Conservation (phyloP, 2,329 filamentous ascomycete species). For the Botryotinia convoluta region DNA sequence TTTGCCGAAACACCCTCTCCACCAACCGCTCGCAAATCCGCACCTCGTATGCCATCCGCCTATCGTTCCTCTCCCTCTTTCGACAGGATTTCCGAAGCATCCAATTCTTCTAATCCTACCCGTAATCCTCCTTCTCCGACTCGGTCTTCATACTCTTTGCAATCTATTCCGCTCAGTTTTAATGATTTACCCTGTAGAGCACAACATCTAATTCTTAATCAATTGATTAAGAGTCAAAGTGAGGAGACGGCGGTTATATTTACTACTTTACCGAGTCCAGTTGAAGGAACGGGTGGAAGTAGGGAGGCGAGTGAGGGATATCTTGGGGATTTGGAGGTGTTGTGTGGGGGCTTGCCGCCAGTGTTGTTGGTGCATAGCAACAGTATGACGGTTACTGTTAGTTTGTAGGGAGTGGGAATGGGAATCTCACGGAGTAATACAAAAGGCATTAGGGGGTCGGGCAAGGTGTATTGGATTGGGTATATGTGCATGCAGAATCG, state of each 20-base stretch:
- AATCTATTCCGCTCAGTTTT: conserved; percentile 34
- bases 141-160: conserved; percentile 29
- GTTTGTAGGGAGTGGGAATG: conserved; percentile 4
- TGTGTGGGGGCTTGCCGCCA: conserved; percentile 26
- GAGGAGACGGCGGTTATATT: conserved; percentile 47
- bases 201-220: conserved; percentile 36
- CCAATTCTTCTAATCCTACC: conserved; percentile 42
- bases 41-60: conserved; percentile 28
- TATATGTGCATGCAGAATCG: not conserved
- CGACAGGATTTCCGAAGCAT: conserved; percentile 50
- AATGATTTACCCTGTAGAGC: conserved; percentile 29
- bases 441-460: too few species aligned
- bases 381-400: conserved; percentile 29
- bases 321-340: conserved; percentile 32
- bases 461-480: too few species aligned
- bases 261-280: conserved; percentile 77
- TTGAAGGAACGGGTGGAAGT: conserved; percentile 31
- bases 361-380: conserved; percentile 30
- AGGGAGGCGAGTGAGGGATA: conserved; percentile 33
- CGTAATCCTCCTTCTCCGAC: conserved; percentile 32
- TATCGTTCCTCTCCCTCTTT: conserved; percentile 28
- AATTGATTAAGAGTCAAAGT: conserved; percentile 36
- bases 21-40: conserved; percentile 32
- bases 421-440: not conserved
- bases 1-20: conserved; percentile 41